Base-by-base conservation (phyloP, 1,139 yeast genomes). In the Kodamaea ohmeri region DNA sequence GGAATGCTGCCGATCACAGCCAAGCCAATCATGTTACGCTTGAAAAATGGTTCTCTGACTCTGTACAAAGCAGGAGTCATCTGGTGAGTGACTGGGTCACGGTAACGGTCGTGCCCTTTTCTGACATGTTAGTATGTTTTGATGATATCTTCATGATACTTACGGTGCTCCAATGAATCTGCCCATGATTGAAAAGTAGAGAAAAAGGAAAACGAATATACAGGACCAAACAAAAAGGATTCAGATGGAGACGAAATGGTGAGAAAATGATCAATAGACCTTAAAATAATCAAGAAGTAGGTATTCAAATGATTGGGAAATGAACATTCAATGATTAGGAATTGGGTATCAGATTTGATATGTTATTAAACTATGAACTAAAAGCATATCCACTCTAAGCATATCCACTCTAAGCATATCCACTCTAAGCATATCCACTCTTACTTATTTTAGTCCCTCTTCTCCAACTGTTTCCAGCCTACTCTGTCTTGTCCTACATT, bases 1-100 rank as follows among this genome's bases (percentile, higher is more conserved):
- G 94, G 83, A 36, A 87, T 63, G 12, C 83, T 74, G 14, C 80
- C 63, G 16, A 86, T 67, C 0, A 74, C 60, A 14, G 70, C 68
- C 39, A 90, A 77, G 0, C 81, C 77, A 15, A 77, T 63, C 56
- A 83, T 73, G 60, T 90, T 90, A 54, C 74, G 80, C 74, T 80
- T 77, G 65, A 89, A 84, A 57, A 76, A 90, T 30, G 96, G 97
- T 41, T 76, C 73, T 58, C 97, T 77, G 34, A 96, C 96, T 50
- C 97, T 72, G 52, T 87, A 71, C 70, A 90, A 81, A 7, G 96
- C 96, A 14, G 96, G 96, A 2, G 96, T 86, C 89, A 89, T 89
- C 58, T 85, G 85, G 65, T 80, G 83, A 16, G 95, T 86, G 53
- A 71, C 70, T 37, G 80, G 84, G 62, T 85, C 87, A 56, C 85